phyloP scores from a whole-genome alignment of 1,284 basidiomycete genomes.

The Marasmius tenuissimus region DNA sequence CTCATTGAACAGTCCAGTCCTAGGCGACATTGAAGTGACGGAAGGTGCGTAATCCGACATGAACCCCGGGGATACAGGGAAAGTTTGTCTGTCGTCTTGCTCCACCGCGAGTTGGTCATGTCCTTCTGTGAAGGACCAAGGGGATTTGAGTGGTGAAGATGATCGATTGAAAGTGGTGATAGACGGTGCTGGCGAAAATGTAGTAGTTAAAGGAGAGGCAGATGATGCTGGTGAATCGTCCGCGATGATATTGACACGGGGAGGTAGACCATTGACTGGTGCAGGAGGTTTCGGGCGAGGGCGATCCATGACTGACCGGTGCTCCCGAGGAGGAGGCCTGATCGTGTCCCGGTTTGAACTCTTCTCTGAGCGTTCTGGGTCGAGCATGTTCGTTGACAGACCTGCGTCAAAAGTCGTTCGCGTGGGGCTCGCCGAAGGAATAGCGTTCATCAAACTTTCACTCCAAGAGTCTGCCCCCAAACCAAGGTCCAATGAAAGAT shows the following conservation, averaged over 20 bases:
- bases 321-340: not conserved
- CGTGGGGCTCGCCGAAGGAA: not conserved
- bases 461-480: not conserved
- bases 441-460: not conserved
- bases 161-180: not conserved
- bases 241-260: not conserved
- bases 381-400: no score
- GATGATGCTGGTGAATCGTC: constrained; percentile 1
- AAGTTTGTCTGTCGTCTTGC: not conserved
- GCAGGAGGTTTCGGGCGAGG: not conserved
- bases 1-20: constrained; percentile 9
- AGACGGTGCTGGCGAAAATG: constrained; percentile 5
- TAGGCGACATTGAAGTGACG: not conserved
- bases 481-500: not conserved
- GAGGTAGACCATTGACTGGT: not conserved
- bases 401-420: no score
- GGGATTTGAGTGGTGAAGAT: not conserved
- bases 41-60: constrained; percentile 1
- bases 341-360: not conserved
- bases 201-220: constrained; percentile 8
- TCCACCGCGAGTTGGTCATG: not conserved
- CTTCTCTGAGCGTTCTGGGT: not conserved
- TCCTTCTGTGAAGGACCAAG: not conserved
- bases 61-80: not conserved
- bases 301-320: not conserved